Conservation (phyloP, 306 rosid genomes). For the Cicer cuneatum region DNA sequence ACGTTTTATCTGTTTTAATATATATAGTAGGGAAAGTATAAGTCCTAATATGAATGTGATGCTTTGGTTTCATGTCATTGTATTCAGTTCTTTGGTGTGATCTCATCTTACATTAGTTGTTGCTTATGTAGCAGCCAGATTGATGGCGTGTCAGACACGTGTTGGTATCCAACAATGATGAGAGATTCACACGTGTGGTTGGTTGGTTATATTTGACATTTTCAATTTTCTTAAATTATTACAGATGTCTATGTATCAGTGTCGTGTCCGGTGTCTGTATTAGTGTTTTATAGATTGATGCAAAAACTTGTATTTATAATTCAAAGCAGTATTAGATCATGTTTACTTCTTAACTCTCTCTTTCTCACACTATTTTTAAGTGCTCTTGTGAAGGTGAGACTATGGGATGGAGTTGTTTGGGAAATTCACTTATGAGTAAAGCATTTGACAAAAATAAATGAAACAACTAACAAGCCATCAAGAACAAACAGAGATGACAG, state of each 20-base stretch:
- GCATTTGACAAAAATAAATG: neutral
- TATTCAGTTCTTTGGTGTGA: slow-evolving; percentile 57
- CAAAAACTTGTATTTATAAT: slow-evolving; percentile 5
- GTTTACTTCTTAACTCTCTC: neutral
- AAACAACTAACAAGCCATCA: neutral
- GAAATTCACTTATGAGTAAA: neutral
- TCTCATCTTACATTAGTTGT: slow-evolving; percentile 48
- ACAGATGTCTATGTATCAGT: too few relatives aligned
- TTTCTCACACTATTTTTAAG: neutral
- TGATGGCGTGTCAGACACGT: too few relatives aligned
- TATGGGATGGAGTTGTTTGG: neutral
- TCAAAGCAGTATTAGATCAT: neutral
- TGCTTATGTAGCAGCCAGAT: slow-evolving; percentile 39
- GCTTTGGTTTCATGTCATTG: slow-evolving; percentile 51
- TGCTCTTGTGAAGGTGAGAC: neutral
- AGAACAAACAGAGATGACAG: neutral
- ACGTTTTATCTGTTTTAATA: slow-evolving; percentile 39
- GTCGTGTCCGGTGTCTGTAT: too few relatives aligned
- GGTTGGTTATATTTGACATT: too few relatives aligned
- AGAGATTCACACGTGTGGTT: too few relatives aligned
- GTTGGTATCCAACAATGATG: too few relatives aligned
- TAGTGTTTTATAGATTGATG: too few relatives aligned
- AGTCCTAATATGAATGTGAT: slow-evolving; percentile 48
- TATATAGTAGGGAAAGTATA: slow-evolving; percentile 41
- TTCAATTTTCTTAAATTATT: too few relatives aligned